Conservation (phyloP, 345 rosid species). For the Gossypium herbaceum region DNA sequence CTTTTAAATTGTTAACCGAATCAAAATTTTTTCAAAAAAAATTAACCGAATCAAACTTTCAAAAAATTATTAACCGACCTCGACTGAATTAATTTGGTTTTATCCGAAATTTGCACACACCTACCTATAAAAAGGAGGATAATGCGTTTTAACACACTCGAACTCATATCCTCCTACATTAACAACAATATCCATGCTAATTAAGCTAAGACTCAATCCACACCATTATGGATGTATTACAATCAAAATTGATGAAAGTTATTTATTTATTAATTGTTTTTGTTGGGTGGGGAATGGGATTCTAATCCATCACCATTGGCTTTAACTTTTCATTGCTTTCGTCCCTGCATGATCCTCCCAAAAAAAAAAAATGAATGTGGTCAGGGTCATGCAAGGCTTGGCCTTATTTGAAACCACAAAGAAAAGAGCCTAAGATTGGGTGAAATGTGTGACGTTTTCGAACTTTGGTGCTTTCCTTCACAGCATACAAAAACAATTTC, state of each 20-base stretch:
- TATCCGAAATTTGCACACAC: too few relatives aligned
- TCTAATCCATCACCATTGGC: slow-evolving; percentile 10
- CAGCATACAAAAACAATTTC: not conserved
- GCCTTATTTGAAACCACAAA: not conserved
- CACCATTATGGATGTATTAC: not conserved
- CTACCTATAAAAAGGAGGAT: too few relatives aligned
- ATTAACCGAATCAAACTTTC: too few relatives aligned
- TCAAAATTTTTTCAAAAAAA: too few relatives aligned
- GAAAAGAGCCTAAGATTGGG: not conserved
- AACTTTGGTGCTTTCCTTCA: not conserved
- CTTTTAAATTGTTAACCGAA: too few relatives aligned
- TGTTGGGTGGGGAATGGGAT: slow-evolving; percentile 22
- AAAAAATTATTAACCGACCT: too few relatives aligned
- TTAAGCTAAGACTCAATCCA: too few relatives aligned
- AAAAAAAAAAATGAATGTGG: not conserved
- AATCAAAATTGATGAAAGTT: not conserved
- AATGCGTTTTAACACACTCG: too few relatives aligned
- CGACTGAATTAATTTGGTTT: too few relatives aligned
- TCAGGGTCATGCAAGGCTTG: slow-evolving; percentile 2
- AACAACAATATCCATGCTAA: too few relatives aligned
- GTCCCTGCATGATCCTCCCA: not conserved
- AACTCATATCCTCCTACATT: too few relatives aligned
- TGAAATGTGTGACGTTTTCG: slow-evolving; percentile 13
- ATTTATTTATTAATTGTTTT: not conserved
- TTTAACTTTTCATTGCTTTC: not conserved